These are phyloP conservation scores for Mucuna pruriens DNA, from an alignment of 306 rosid genomes.

Conservation along the genomic window DNA sequence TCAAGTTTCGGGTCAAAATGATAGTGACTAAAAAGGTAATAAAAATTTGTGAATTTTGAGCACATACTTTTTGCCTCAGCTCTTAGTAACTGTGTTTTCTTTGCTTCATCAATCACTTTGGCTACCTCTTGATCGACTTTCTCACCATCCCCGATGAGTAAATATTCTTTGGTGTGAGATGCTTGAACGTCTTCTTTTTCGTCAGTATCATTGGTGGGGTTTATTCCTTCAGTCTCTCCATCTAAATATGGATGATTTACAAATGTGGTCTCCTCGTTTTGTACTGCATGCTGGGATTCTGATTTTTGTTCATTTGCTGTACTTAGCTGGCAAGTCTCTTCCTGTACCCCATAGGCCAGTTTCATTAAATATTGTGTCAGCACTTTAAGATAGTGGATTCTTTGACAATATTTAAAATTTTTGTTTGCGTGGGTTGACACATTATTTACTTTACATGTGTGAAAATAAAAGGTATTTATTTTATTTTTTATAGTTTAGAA, in stretches of 20 bases:
- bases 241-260: background rate
- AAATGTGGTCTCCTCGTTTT: background rate
- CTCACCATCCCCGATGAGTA: background rate
- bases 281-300: background rate
- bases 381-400: too few relatives aligned
- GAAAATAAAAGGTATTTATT: background rate
- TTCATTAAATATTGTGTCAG: background rate
- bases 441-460: too few relatives aligned
- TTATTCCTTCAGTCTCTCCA: background rate
- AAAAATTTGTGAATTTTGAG: background rate
- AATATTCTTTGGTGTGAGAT: background rate
- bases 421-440: background rate
- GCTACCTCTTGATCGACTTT: background rate
- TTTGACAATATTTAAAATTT: background rate
- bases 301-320: background rate
- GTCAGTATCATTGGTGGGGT: background rate
- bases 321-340: background rate
- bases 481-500: background rate
- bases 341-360: background rate
- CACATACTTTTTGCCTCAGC: conserved; percentile 19
- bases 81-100: background rate
- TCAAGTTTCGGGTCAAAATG: background rate
- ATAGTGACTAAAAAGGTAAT: background rate
- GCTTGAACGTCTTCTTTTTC: background rate
- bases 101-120: background rate